Conservation (phyloP, 2,329 filamentous ascomycete species). For the Colletotrichum musae region DNA sequence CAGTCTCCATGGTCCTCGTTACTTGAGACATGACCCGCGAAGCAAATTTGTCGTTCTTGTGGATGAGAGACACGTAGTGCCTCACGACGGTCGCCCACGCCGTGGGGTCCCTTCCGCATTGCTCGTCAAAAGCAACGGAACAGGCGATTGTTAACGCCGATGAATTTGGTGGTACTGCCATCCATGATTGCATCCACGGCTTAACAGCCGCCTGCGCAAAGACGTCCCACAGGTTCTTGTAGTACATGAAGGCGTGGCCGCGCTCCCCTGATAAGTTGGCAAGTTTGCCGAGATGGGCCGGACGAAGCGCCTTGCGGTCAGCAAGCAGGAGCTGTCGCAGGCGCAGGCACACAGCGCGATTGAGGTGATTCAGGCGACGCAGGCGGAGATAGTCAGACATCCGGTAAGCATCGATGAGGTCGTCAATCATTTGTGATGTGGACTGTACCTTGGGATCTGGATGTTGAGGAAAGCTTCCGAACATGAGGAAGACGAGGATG, state of each 20-base stretch:
- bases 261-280: neutral
- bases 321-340: slow-evolving; percentile 28
- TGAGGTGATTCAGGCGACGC: neutral
- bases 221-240: neutral
- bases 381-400: slow-evolving; percentile 11
- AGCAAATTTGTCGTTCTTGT: neutral
- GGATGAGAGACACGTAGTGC: slow-evolving; percentile 14
- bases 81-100: neutral
- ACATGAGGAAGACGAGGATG: slow-evolving; percentile 28
- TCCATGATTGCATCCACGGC: slow-evolving; percentile 27
- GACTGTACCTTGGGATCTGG: neutral
- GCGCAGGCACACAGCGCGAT: slow-evolving; percentile 7
- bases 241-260: neutral
- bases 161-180: neutral
- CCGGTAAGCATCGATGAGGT: slow-evolving; percentile 17
- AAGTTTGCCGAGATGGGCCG: slow-evolving; percentile 8
- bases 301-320: slow-evolving; percentile 8
- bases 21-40: slow-evolving; percentile 14
- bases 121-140: slow-evolving; percentile 20
- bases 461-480: slow-evolving; percentile 17
- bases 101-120: slow-evolving; percentile 5
- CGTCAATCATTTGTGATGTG: neutral
- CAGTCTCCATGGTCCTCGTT: slow-evolving; percentile 7
- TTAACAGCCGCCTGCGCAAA: slow-evolving; percentile 30
- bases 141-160: neutral